These are phyloP conservation scores for Trichoderma endophyticum DNA, from an alignment of 2,329 filamentous ascomycete species.

Conservation along the genomic window DNA sequence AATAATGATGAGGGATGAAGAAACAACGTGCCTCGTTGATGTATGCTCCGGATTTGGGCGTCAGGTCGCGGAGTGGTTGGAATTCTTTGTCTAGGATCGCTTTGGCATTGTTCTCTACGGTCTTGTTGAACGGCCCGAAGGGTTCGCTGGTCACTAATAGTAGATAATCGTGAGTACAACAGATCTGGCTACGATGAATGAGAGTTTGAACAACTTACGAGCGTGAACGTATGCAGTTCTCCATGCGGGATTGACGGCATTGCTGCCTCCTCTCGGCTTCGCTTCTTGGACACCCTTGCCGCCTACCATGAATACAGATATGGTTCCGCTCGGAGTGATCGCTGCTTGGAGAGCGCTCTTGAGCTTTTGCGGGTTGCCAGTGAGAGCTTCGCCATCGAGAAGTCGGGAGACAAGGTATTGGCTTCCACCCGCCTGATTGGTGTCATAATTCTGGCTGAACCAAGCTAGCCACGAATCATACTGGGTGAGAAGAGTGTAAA, in stretches of 20 bases:
- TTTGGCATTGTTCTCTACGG: slow-evolving; percentile 28
- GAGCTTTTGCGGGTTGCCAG: slow-evolving; percentile 33
- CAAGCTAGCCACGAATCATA: slow-evolving; percentile 39
- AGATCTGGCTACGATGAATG: accelerated
- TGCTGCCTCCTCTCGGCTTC: slow-evolving; percentile 42
- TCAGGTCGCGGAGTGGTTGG: slow-evolving; percentile 39
- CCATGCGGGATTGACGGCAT: slow-evolving; percentile 51
- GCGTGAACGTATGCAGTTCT: slow-evolving; percentile 42
- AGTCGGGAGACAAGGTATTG: slow-evolving; percentile 43
- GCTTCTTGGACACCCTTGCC: slow-evolving; percentile 45
- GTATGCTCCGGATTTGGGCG: slow-evolving; percentile 42
- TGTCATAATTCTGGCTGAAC: slow-evolving; percentile 38
- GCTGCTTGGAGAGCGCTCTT: slow-evolving; percentile 38
- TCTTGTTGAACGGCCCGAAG: slow-evolving; percentile 34
- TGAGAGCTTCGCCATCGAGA: slow-evolving; percentile 38
- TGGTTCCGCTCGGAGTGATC: slow-evolving; percentile 25
- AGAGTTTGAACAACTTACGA: slow-evolving; percentile 30
- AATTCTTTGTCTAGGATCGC: slow-evolving; percentile 27
- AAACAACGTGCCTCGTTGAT: slow-evolving; percentile 41
- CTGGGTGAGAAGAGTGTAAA: slow-evolving; percentile 19
- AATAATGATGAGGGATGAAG: accelerated
- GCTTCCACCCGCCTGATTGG: slow-evolving; percentile 34
- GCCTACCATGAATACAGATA: slow-evolving; percentile 41
- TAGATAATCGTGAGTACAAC: not conserved
- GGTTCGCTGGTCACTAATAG: slow-evolving; percentile 26